Evolutionary conservation across 306 rosid genomes (phyloP), one percentile per base, ranked within the genome.

Genomic region (Cucurbita maxima): DNA sequence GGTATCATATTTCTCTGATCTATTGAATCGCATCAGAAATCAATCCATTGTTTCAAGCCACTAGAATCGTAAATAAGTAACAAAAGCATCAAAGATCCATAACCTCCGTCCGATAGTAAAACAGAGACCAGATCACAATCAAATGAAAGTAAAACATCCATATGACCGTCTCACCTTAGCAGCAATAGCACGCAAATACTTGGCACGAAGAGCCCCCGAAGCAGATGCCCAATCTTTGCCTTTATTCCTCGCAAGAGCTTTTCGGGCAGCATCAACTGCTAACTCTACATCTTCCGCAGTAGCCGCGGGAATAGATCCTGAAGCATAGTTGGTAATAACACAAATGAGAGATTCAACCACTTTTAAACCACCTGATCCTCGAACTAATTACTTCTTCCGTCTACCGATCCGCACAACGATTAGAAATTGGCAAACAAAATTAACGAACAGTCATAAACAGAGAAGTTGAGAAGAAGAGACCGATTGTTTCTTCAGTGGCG

Each of bases 141-240:
- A 52, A 43, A 10, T 13, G 19, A 72, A 40, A 62, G 56, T 10
- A 0, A 41, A 11, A 61, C 12, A 71, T n/a, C 22, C 60, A 47
- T 52, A 18, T 6, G 0, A 18, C 38, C 3, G 18, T 88, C 96
- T n/a, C 18, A 52, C 56, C 90, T 87, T 91, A 19, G 92, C 92
- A 14, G 99, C 99, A 66, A 94, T 94, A 44, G 99, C 91, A n/a
- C 99, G 95, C 68, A 94, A 77, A 77, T 89, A 94, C 73, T 84
- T 84, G 22, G 99, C 97, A 3, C 99, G 96, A 76, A 86, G 83
- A 15, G 88, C 78, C 6, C 99, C 99, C 0, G 97, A 36, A 22
- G 99, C 97, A 1, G 83, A 74, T 5, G 95, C 77, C 99, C 96
- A 94, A 54, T 89, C 99, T 0, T 75, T 79, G 34, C 97, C 98